phyloP scores from a whole-genome alignment of 805 yeast genomes.

The Candida chilensis region DNA sequence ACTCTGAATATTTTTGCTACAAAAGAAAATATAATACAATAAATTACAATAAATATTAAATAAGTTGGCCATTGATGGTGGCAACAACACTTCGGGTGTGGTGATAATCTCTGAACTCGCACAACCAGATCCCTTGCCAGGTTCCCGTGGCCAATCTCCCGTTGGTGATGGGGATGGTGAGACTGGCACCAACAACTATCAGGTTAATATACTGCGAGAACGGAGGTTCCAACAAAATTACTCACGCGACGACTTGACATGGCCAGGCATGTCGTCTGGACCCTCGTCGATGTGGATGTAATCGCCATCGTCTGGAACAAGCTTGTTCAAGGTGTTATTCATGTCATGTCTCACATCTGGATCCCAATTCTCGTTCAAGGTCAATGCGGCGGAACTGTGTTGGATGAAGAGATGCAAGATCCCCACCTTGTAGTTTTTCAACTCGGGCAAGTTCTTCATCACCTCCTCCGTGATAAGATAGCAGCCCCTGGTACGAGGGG shows the following conservation, averaged over 20 bases:
- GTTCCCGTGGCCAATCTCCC: conserved; percentile 69
- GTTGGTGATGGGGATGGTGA: conserved; percentile 60
- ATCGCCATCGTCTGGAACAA: conserved; percentile 59
- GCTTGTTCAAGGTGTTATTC: conserved; percentile 49
- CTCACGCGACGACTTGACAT: conserved; percentile 46
- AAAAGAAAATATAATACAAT: background rate
- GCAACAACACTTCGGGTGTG: conserved; percentile 65
- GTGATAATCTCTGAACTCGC: conserved; percentile 60
- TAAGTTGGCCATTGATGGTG: conserved; percentile 50
- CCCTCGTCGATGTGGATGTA: conserved; percentile 71
- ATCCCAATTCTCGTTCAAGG: conserved; percentile 75
- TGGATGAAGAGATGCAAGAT: conserved; percentile 58
- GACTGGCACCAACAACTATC: conserved; percentile 47
- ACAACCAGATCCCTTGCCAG: conserved; percentile 78
- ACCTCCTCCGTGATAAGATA: conserved; percentile 69
- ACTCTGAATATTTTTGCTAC: no score
- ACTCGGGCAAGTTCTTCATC: conserved; percentile 42
- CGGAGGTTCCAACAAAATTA: conserved; percentile 4
- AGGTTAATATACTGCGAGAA: background rate
- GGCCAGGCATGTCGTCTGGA: conserved; percentile 81
- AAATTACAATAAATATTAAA: background rate
- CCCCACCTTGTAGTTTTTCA: conserved; percentile 54
- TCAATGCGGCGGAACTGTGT: conserved; percentile 74
- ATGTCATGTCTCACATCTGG: conserved; percentile 68
- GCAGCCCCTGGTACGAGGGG: conserved; percentile 56